Evolutionary conservation across 1,284 basidiomycete genomes (phyloP).

Genomic region (Golubevia pallescens): DNA sequence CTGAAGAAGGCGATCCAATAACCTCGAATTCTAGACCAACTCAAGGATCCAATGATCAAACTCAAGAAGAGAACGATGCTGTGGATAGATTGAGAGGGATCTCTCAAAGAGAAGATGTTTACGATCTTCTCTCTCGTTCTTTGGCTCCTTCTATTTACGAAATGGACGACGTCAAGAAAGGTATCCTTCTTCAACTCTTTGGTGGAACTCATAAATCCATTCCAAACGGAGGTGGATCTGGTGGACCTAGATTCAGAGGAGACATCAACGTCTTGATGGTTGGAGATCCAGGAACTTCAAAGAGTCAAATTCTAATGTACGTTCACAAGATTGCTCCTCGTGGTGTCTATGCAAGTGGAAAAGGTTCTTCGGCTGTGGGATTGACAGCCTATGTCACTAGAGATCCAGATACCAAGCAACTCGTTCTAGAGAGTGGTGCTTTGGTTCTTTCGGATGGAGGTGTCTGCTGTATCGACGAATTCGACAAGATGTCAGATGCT

Average conservation of each 20-base stretch:
- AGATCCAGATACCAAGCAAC: slow-evolving; percentile 95
- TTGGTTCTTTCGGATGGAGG: slow-evolving; percentile 95
- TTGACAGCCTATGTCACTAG: slow-evolving; percentile 96
- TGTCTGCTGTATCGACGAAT: slow-evolving; percentile 99
- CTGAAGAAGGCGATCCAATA: slow-evolving; percentile 36
- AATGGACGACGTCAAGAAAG: slow-evolving; percentile 63
- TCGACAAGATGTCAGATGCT: slow-evolving; percentile 98
- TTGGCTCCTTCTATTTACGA: slow-evolving; percentile 62
- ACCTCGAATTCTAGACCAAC: background rate
- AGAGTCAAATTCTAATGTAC: slow-evolving; percentile 86
- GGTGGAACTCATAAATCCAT: slow-evolving; percentile 63
- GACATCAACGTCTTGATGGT: slow-evolving; percentile 78
- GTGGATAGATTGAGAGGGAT: slow-evolving; percentile 43
- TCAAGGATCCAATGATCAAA: background rate
- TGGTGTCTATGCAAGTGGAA: slow-evolving; percentile 94
- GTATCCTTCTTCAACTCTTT: slow-evolving; percentile 59
- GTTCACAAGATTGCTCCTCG: slow-evolving; percentile 98
- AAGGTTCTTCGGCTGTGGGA: slow-evolving; percentile 97
- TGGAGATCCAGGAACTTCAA: slow-evolving; percentile 96
- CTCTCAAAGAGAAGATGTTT: slow-evolving; percentile 47
- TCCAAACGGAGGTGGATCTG: slow-evolving; percentile 48
- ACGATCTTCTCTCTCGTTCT: slow-evolving; percentile 55
- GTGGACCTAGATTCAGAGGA: slow-evolving; percentile 60
- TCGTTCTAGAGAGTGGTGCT: slow-evolving; percentile 95
- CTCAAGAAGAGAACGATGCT: slow-evolving; percentile 25